phyloP scores from a whole-genome alignment of 106 monocot genomes.

The Apostasia shenzhenica region DNA sequence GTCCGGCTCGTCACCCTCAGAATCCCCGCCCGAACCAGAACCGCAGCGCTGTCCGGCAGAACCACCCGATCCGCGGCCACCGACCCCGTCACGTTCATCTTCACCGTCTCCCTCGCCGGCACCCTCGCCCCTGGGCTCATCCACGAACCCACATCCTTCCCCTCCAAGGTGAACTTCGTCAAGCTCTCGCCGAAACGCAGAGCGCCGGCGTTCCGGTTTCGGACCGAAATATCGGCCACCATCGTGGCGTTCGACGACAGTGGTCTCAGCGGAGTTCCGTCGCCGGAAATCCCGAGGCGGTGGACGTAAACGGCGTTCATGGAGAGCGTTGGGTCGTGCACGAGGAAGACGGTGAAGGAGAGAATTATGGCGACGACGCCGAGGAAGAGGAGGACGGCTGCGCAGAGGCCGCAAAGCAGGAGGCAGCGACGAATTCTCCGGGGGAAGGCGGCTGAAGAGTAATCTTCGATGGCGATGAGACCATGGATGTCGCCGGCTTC shows the following conservation, averaged over 20 bases:
- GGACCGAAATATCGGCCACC: slow-evolving; percentile 21
- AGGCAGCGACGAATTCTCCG: not conserved
- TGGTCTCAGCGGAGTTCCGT: not conserved
- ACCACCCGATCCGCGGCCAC: not conserved
- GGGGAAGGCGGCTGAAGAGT: not conserved
- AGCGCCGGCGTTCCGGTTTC: slow-evolving; percentile 22
- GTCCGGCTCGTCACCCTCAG: slow-evolving; percentile 15
- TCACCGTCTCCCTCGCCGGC: not conserved
- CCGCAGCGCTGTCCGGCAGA: too few relatives aligned
- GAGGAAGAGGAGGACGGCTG: slow-evolving; percentile 4
- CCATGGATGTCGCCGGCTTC: too few relatives aligned
- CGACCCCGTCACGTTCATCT: slow-evolving; percentile 22
- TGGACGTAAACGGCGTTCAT: not conserved
- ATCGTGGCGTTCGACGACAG: slow-evolving; percentile 12
- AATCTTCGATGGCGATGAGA: too few relatives aligned
- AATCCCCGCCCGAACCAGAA: not conserved
- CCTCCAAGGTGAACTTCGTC: slow-evolving; percentile 10
- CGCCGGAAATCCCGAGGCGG: not conserved
- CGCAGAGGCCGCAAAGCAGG: slow-evolving; percentile 6
- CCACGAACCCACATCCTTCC: slow-evolving; percentile 5
- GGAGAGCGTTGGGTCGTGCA: slow-evolving; percentile 11
- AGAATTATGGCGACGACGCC: slow-evolving; percentile 17
- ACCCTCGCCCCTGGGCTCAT: slow-evolving; percentile 3
- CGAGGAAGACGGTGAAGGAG: slow-evolving; percentile 19
- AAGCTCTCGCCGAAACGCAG: slow-evolving; percentile 11